A percentile compares a stretch with the other conserved stretches of the same genome.
phyloP scores from a whole-genome alignment of 139 green algal genomes.

The Picochlorum sp. region DNA sequence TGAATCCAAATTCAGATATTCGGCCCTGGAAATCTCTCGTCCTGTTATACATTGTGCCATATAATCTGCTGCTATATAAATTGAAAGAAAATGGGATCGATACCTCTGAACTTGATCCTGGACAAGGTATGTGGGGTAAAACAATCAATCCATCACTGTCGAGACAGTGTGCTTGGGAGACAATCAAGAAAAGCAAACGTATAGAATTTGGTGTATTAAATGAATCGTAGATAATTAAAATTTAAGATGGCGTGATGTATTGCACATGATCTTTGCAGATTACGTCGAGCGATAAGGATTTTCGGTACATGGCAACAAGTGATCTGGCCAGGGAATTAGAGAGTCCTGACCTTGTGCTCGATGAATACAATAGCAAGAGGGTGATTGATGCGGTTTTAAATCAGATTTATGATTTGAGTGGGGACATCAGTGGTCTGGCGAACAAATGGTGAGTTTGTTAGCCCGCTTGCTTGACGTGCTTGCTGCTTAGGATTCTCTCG shows the following conservation, averaged over 20 bases:
- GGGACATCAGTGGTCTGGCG: conserved; percentile 79
- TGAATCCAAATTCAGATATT: too few species aligned
- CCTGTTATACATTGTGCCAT: too few species aligned
- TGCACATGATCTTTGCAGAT: conserved; percentile 14
- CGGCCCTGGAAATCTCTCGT: too few species aligned
- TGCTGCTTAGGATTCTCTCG: too few species aligned
- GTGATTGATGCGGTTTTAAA: conserved; percentile 58
- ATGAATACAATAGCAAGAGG: conserved; percentile 50
- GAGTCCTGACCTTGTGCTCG: conserved; percentile 59
- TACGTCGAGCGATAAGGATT: conserved; percentile 28
- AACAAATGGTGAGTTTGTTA: too few species aligned
- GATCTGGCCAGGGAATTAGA: conserved; percentile 81
- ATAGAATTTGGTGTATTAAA: neutral
- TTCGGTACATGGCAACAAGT: conserved; percentile 87
- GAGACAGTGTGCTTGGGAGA: neutral
- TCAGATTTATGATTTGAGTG: conserved; percentile 76
- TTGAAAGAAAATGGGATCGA: too few species aligned
- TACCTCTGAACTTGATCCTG: neutral
- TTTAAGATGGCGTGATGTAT: too few species aligned
- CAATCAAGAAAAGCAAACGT: neutral
- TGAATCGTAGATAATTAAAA: neutral
- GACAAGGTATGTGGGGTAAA: neutral
- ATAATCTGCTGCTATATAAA: too few species aligned
- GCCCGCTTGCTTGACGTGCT: too few species aligned
- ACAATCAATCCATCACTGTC: neutral